phyloP scores from a whole-genome alignment of 257 asterid species.

The Przewalskia tangutica region DNA sequence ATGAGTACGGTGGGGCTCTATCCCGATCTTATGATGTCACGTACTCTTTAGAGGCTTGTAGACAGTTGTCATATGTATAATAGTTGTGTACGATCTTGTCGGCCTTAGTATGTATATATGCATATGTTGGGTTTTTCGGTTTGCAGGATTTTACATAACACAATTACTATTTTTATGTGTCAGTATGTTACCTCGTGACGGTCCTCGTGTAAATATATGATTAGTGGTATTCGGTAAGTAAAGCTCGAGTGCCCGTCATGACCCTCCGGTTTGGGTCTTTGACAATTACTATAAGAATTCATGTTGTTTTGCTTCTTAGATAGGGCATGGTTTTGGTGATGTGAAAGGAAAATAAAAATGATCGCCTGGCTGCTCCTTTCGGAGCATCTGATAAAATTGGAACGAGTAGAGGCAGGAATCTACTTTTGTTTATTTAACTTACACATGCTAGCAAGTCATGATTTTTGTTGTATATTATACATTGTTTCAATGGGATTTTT shows the following conservation, averaged over 20 bases:
- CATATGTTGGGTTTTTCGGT: too few relatives aligned
- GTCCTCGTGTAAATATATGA: too few relatives aligned
- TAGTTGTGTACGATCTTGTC: too few relatives aligned
- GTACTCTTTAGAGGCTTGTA: too few relatives aligned
- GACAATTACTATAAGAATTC: background rate
- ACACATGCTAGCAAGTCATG: background rate
- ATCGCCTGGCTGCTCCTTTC: background rate
- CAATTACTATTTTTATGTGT: too few relatives aligned
- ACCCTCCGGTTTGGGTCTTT: too few relatives aligned
- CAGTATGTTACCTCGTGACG: too few relatives aligned
- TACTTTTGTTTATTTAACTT: background rate
- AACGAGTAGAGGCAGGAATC: background rate
- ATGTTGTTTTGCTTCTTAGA: background rate
- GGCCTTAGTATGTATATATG: too few relatives aligned
- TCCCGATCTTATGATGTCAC: too few relatives aligned
- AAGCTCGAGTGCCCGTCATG: background rate
- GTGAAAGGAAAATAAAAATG: background rate
- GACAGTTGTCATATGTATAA: too few relatives aligned
- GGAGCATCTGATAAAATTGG: background rate
- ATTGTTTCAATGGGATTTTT: background rate
- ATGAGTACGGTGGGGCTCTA: too few relatives aligned
- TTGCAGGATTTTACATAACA: too few relatives aligned
- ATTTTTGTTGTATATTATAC: background rate
- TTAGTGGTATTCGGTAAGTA: constrained; percentile 15
- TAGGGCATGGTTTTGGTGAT: background rate